These are phyloP conservation scores for Tricholoma hemisulphureum DNA, from an alignment of 768 basidiomycete species.

Conservation along the genomic window DNA sequence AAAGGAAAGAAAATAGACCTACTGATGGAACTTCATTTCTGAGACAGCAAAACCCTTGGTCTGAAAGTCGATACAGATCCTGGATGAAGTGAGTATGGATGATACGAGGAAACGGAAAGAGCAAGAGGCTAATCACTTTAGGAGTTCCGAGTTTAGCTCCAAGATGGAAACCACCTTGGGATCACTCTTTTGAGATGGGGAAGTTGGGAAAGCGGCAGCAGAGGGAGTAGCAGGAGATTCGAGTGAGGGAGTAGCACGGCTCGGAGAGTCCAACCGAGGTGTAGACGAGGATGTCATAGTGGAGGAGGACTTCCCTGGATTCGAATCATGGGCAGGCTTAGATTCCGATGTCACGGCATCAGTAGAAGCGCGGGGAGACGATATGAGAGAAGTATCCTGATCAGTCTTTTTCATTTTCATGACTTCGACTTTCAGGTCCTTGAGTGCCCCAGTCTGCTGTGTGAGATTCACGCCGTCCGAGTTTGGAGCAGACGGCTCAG, in stretches of 20 bases:
- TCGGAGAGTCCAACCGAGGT: neutral
- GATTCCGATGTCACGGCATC: conserved; percentile 3
- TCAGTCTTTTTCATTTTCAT: neutral
- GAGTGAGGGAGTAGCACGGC: conserved; percentile 6
- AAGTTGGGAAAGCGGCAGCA: conserved; percentile 12
- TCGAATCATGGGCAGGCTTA: neutral
- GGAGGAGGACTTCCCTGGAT: conserved; percentile 9
- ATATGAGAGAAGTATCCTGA: neutral
- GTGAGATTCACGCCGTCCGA: conserved; percentile 9
- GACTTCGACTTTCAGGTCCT: neutral
- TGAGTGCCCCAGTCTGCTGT: neutral
- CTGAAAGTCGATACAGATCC: conserved; percentile 64
- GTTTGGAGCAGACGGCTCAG: too few relatives aligned
- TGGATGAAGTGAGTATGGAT: conserved; percentile 24
- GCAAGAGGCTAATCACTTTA: too few relatives aligned
- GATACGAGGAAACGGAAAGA: conserved; percentile 5
- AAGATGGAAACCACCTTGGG: conserved; percentile 61
- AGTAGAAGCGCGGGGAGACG: neutral
- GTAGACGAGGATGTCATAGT: neutral
- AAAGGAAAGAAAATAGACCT: conserved; percentile 26
- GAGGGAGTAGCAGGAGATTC: conserved; percentile 17
- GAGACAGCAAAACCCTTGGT: conserved; percentile 42
- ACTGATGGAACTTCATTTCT: conserved; percentile 61
- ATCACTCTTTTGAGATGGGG: conserved; percentile 14
- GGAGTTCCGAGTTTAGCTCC: conserved; percentile 66